Conservation (phyloP, 2,329 filamentous ascomycete species). For the Clarireedia monteithiana region DNA sequence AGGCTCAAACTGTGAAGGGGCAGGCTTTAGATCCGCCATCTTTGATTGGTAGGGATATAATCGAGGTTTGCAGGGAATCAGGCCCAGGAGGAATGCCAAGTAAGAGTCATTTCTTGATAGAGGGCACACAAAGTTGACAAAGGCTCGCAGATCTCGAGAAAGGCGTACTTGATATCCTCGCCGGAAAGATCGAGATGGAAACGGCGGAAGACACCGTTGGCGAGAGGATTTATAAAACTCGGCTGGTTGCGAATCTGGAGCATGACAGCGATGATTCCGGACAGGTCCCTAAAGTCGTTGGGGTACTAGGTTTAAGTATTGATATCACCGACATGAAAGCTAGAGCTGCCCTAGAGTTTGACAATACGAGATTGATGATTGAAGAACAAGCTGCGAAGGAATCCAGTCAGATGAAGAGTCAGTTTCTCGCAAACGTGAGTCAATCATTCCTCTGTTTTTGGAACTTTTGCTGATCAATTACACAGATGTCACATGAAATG, state of each 20-base stretch:
- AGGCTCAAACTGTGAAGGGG: not conserved
- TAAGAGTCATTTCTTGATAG: not conserved
- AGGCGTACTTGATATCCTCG: constrained; percentile 15
- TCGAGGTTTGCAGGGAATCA: constrained; percentile 9
- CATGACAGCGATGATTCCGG: constrained; percentile 15
- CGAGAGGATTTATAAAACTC: constrained; percentile 15
- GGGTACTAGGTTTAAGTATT: constrained; percentile 20
- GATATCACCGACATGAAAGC: constrained; percentile 22
- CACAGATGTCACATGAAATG: constrained; percentile 24
- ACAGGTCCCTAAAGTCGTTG: constrained; percentile 16
- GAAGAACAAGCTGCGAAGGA: constrained; percentile 23
- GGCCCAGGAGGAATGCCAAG: constrained; percentile 11
- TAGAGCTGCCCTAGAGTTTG: constrained; percentile 16
- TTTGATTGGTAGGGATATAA: constrained; percentile 13
- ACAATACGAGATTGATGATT: constrained; percentile 17
- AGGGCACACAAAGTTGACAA: not conserved
- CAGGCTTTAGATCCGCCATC: constrained; percentile 8
- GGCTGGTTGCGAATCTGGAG: constrained; percentile 20
- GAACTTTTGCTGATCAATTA: not conserved
- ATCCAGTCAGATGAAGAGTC: constrained; percentile 21
- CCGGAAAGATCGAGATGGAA: constrained; percentile 16
- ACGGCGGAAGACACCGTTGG: constrained; percentile 18
- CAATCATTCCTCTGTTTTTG: not conserved
- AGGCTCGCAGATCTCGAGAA: constrained; percentile 14
- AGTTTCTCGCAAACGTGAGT: constrained; percentile 22